A percentile compares a stretch with the other conserved stretches of the same genome.
phyloP scores from a whole-genome alignment of 495 filamentous ascomycete genomes.

The Penicillium waksmanii region DNA sequence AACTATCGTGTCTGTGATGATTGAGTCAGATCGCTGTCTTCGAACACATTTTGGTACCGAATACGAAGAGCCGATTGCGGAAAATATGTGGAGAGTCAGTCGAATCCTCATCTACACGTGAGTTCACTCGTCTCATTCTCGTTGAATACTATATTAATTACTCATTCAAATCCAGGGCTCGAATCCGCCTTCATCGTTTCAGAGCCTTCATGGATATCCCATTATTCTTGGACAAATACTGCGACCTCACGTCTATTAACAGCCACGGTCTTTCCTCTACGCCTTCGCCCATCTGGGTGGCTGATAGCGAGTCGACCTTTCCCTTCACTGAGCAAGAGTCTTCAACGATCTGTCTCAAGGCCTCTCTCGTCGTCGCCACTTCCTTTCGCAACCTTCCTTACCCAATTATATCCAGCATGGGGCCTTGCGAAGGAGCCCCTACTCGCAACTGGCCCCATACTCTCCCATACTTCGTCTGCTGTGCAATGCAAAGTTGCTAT shows the following conservation, averaged over 20 bases:
- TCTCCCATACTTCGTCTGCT: slow-evolving; percentile 56
- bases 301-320: slow-evolving; percentile 27
- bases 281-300: slow-evolving; percentile 18
- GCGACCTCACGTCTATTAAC: slow-evolving; percentile 47
- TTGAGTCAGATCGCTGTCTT: slow-evolving; percentile 22
- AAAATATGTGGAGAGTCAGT: slow-evolving; percentile 27
- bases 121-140: background rate
- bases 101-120: slow-evolving; percentile 26
- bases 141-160: background rate
- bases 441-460: slow-evolving; percentile 39
- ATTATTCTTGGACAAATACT: slow-evolving; percentile 53
- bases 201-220: slow-evolving; percentile 54
- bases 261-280: slow-evolving; percentile 14
- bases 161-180: slow-evolving; percentile 35
- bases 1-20: slow-evolving; percentile 14
- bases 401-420: slow-evolving; percentile 31
- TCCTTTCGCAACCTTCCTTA: slow-evolving; percentile 47
- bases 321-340: slow-evolving; percentile 52
- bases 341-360: slow-evolving; percentile 49
- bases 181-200: slow-evolving; percentile 55
- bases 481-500: slow-evolving; percentile 57
- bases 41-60: slow-evolving; percentile 15
- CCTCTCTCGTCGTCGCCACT: slow-evolving; percentile 45
- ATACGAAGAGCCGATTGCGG: slow-evolving; percentile 17
- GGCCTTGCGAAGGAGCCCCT: slow-evolving; percentile 3